These are phyloP conservation scores for Ormosia emarginata DNA, from an alignment of 306 rosid genomes.

Conservation along the genomic window DNA sequence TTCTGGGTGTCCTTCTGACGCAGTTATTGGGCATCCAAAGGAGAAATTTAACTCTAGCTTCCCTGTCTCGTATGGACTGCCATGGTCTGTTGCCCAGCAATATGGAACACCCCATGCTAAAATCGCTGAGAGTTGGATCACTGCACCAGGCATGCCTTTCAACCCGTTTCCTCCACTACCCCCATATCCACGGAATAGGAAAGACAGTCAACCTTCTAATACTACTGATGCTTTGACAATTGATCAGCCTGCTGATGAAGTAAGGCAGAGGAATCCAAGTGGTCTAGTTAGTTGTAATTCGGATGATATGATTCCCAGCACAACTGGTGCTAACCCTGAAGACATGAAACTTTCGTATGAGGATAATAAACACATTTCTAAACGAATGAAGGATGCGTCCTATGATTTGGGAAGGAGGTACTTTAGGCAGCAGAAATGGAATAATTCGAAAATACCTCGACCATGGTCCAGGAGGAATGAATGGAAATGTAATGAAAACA, in stretches of 20 bases:
- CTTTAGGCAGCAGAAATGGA: conserved; percentile 89
- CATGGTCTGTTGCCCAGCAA: conserved; percentile 60
- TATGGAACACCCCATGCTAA: conserved; percentile 56
- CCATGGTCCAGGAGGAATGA: conserved; percentile 56
- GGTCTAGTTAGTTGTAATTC: conserved; percentile 34
- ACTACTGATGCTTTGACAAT: conserved; percentile 16
- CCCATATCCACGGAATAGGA: conserved; percentile 47
- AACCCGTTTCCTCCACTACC: conserved; percentile 91
- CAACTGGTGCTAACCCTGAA: conserved; percentile 43
- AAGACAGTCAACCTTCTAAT: conserved; percentile 40
- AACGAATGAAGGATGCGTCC: conserved; percentile 55
- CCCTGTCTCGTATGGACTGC: conserved; percentile 87
- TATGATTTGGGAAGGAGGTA: conserved; percentile 59
- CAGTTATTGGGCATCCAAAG: conserved; percentile 66
- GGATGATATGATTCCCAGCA: conserved; percentile 55
- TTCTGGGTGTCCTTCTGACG: conserved; percentile 30
- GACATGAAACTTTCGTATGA: conserved; percentile 26
- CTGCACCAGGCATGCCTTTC: conserved; percentile 92
- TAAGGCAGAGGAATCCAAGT: conserved; percentile 30
- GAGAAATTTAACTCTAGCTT: conserved; percentile 64
- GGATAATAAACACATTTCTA: conserved; percentile 29
- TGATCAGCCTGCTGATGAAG: conserved; percentile 35
- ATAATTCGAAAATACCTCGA: conserved; percentile 49
- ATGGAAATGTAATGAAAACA: conserved; percentile 48
- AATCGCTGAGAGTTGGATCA: conserved; percentile 52